A percentile compares a stretch with the other conserved stretches of the same genome.
These are phyloP conservation scores for Besnoitia besnoiti DNA, from an alignment of 169 alveolate genomes.

Conservation along the genomic window DNA sequence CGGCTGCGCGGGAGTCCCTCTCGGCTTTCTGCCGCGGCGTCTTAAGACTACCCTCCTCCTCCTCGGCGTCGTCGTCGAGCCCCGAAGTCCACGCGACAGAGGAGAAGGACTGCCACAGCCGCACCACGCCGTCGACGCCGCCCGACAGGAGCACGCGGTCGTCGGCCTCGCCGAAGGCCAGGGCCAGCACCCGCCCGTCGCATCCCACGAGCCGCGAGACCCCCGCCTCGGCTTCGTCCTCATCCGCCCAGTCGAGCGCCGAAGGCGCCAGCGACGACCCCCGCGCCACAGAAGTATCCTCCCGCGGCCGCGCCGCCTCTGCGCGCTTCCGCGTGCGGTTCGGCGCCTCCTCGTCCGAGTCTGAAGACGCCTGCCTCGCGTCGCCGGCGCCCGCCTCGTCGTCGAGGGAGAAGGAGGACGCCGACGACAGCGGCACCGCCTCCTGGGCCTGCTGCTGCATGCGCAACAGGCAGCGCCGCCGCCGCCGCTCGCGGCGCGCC, in stretches of 20 bases:
- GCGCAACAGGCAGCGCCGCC: slow-evolving; percentile 3
- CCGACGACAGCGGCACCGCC: not conserved
- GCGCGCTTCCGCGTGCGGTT: not conserved
- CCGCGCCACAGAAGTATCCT: not conserved
- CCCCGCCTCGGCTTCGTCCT: slow-evolving; percentile 11
- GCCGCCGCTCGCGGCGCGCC: slow-evolving; percentile 34
- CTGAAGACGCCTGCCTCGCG: not conserved
- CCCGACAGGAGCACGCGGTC: slow-evolving; percentile 60
- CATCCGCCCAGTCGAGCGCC: slow-evolving; percentile 25
- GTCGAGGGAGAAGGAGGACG: not conserved
- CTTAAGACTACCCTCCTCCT: not conserved
- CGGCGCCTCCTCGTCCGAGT: slow-evolving; percentile 36
- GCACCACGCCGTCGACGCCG: slow-evolving; percentile 48
- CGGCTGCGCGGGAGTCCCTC: not conserved
- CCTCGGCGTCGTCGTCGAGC: not conserved
- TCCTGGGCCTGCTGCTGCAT: slow-evolving; percentile 31
- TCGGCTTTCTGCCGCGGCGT: not conserved
- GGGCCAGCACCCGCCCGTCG: slow-evolving; percentile 49
- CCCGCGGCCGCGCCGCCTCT: slow-evolving; percentile 6
- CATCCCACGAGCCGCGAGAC: slow-evolving; percentile 32
- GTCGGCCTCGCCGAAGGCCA: slow-evolving; percentile 50
- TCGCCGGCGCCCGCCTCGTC: not conserved
- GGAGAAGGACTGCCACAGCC: slow-evolving; percentile 43
- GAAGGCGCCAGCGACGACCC: not conserved
- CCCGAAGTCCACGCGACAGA: not conserved